These are phyloP conservation scores for Penicillium psychrosexuale DNA, from an alignment of 2,329 filamentous ascomycete genomes.

Conservation along the genomic window DNA sequence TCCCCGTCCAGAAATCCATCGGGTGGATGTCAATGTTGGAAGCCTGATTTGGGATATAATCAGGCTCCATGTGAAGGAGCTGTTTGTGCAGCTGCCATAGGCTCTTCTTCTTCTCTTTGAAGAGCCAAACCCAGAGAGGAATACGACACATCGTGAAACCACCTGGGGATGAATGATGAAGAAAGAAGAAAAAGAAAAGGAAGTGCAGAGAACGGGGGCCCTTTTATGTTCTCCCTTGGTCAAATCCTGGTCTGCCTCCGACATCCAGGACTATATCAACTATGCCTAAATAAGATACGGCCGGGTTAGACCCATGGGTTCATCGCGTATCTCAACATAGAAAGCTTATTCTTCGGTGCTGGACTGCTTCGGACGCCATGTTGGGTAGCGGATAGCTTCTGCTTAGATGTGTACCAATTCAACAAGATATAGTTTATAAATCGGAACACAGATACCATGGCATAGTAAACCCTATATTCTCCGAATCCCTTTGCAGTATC, in stretches of 20 bases:
- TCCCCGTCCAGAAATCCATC: background rate
- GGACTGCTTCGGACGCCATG: background rate
- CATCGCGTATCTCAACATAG: background rate
- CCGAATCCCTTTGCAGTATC: too few relatives aligned
- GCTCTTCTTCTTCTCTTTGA: background rate
- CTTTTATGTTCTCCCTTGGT: background rate
- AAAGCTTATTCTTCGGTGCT: background rate
- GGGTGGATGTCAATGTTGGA: background rate
- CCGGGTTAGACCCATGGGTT: background rate
- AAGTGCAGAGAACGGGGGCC: background rate
- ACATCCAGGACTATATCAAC: background rate
- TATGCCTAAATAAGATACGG: background rate
- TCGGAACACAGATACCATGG: too few relatives aligned
- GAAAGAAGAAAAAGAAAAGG: background rate
- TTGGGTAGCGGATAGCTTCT: background rate
- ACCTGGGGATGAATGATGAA: background rate
- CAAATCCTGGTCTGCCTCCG: background rate
- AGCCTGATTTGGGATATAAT: background rate
- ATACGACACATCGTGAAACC: background rate
- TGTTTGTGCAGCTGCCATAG: background rate
- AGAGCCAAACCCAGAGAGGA: background rate
- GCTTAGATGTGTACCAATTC: background rate
- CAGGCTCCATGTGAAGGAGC: background rate
- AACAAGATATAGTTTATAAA: background rate
- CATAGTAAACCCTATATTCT: too few relatives aligned